Percentiles rank a stretch among this genome's conserved stretches.
Evolutionary conservation across 441 rosid genomes (phyloP).

Genomic region (Croton laevigatus): DNA sequence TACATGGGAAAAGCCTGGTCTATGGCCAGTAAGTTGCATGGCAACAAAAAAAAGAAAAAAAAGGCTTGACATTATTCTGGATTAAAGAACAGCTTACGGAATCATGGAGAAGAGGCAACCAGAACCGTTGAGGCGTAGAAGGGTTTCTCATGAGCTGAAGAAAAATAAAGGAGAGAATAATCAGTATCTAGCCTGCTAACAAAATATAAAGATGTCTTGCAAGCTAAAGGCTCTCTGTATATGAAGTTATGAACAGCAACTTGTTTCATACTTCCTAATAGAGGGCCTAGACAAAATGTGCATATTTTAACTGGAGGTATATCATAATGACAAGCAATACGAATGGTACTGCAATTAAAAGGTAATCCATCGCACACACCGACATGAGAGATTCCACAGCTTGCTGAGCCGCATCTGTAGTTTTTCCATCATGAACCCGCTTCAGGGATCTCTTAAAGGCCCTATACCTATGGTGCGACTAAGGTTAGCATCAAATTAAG

Average conservation of each 20-base stretch:
- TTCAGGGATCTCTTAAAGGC: slow-evolving; percentile 86
- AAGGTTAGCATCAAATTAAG: slow-evolving; percentile 10
- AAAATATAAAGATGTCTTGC: not conserved
- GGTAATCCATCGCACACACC: slow-evolving; percentile 37
- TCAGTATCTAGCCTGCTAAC: not conserved
- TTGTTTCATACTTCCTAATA: not conserved
- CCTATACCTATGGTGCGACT: slow-evolving; percentile 56
- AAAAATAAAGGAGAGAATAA: slow-evolving; percentile 12
- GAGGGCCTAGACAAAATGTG: not conserved
- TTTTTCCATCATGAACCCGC: slow-evolving; percentile 56
- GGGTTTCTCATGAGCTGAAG: slow-evolving; percentile 91
- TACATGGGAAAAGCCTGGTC: not conserved
- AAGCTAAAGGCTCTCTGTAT: not conserved
- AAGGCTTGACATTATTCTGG: not conserved
- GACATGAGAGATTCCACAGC: slow-evolving; percentile 74
- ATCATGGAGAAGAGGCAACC: slow-evolving; percentile 91
- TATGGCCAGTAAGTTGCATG: not conserved
- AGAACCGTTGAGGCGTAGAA: slow-evolving; percentile 86
- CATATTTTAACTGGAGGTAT: not conserved
- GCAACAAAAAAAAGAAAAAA: not conserved
- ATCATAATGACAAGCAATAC: not conserved
- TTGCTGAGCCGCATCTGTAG: slow-evolving; percentile 50
- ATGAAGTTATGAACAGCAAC: not conserved
- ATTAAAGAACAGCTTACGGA: slow-evolving; percentile 53
- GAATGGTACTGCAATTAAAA: not conserved